Base-by-base conservation (phyloP, 495 filamentous ascomycete genomes). In the Podospora anserina region DNA sequence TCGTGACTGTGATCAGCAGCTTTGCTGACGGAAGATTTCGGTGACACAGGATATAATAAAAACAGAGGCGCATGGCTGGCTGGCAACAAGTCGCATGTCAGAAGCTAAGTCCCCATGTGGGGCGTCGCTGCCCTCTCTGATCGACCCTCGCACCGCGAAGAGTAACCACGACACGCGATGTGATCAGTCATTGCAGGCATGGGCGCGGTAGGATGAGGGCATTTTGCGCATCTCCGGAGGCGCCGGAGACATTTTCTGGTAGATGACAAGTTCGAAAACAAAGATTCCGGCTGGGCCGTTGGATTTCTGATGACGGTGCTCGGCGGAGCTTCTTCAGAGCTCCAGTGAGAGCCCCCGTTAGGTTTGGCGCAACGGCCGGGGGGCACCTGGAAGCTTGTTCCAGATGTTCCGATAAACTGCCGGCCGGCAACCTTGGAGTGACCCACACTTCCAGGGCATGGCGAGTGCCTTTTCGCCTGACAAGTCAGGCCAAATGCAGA, bases 71-170 rank as follows among this genome's bases (percentile, higher is more conserved):
- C 66, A 71, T 49, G 39, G 39, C 39, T 49, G 39, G 39, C 30
- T 32, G 30, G 30, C 4, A 5, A 32, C 9, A 6, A 49, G 39
- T 49, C 15, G 39, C 39, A 49, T 49, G 39, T 49, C 13, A 49
- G 39, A 49, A 49, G 39, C 39, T 49, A 49, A 49, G 39, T 9
- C 9, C 13, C 30, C 61, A 70, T 72, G 70, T 72, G 67, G 70
- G 67, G 68, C 65, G n/a, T 32, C 5, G 32, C 28, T 28, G 18
- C 19, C 32, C 34, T 32, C 16, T 27, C 20, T 3, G 19, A 49
- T 49, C n/a, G 32, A 19, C 30, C 61, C n/a, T 62, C 27, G 30
- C 18, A 63, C 5, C 30, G 30, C 27, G 30, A 63, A 23, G 30
- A 44, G 9, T 23, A 23, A 49, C 27, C 34, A 15, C 44, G 53